These are phyloP conservation scores for Aspergillus wentii DNA, from an alignment of 495 filamentous ascomycete genomes.

Conservation along the genomic window DNA sequence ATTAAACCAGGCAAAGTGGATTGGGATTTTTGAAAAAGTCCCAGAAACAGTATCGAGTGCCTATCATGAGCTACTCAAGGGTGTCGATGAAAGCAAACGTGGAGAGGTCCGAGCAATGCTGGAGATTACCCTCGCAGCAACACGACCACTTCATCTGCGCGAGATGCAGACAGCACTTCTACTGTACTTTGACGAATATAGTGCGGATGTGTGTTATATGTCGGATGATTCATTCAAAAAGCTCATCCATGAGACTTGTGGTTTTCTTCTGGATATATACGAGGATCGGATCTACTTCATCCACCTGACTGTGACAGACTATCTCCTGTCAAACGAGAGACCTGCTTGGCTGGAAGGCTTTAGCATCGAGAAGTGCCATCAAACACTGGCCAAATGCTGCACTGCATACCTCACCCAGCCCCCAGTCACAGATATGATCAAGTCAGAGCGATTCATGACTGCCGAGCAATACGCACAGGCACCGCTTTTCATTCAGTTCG, in stretches of 20 bases:
- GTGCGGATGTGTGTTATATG: background rate
- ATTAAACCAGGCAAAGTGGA: slow-evolving; percentile 1
- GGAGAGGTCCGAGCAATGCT: slow-evolving; percentile 16
- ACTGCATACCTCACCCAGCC: background rate
- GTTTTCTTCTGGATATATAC: slow-evolving; percentile 24
- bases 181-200: slow-evolving; percentile 15
- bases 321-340: slow-evolving; percentile 1
- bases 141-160: slow-evolving; percentile 17
- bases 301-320: slow-evolving; percentile 18
- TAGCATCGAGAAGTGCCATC: background rate
- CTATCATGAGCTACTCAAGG: slow-evolving; percentile 14
- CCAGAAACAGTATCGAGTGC: background rate
- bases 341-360: background rate
- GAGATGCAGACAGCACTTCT: slow-evolving; percentile 21
- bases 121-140: slow-evolving; percentile 27
- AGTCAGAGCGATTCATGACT: too few relatives aligned
- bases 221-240: background rate
- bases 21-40: background rate
- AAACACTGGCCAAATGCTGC: slow-evolving; percentile 1
- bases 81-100: slow-evolving; percentile 1
- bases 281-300: slow-evolving; percentile 20
- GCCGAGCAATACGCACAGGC: too few relatives aligned
- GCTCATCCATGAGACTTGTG: slow-evolving; percentile 18
- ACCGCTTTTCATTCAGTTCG: too few relatives aligned
- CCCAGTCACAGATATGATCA: too few relatives aligned